Percentiles rank a stretch among this genome's conserved stretches.
Evolutionary conservation across 2,329 filamentous ascomycete species (phyloP).

Genomic region (Diplocarpon rosae): DNA sequence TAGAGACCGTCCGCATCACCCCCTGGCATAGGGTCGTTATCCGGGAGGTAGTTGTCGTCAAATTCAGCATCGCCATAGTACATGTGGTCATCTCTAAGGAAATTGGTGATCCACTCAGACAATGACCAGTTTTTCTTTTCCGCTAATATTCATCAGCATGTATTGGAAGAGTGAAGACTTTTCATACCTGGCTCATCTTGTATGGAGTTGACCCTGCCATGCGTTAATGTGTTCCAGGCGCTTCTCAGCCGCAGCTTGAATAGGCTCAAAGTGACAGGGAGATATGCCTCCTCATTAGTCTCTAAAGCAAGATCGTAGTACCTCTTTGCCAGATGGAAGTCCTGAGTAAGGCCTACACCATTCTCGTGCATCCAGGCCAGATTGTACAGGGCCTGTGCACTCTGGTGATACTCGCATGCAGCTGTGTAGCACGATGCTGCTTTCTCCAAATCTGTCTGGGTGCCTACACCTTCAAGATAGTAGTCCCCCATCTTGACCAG

Average conservation of each 20-base stretch:
- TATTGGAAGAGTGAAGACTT: not conserved
- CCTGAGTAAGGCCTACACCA: slow-evolving; percentile 81
- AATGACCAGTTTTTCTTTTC: slow-evolving; percentile 65
- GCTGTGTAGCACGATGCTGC: slow-evolving; percentile 88
- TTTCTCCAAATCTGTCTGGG: slow-evolving; percentile 62
- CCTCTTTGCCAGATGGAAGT: slow-evolving; percentile 92
- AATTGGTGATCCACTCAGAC: slow-evolving; percentile 77
- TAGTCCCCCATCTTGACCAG: slow-evolving; percentile 98
- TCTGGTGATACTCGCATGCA: slow-evolving; percentile 82
- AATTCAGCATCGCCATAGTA: slow-evolving; percentile 50
- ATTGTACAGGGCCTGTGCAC: slow-evolving; percentile 93
- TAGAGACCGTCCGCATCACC: slow-evolving; percentile 43
- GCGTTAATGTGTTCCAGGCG: slow-evolving; percentile 88
- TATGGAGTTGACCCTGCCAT: slow-evolving; percentile 86
- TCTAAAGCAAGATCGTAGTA: slow-evolving; percentile 90
- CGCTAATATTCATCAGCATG: slow-evolving; percentile 37
- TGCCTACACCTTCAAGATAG: slow-evolving; percentile 75
- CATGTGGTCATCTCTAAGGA: slow-evolving; percentile 54
- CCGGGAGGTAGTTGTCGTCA: slow-evolving; percentile 30
- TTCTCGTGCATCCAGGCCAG: slow-evolving; percentile 99
- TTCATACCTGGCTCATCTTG: slow-evolving; percentile 72
- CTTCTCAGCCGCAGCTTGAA: slow-evolving; percentile 75
- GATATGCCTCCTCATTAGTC: slow-evolving; percentile 85
- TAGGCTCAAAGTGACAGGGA: slow-evolving; percentile 81
- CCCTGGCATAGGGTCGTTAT: slow-evolving; percentile 44